phyloP scores from a whole-genome alignment of 345 rosid genomes.

The Bruguiera parviflora region DNA sequence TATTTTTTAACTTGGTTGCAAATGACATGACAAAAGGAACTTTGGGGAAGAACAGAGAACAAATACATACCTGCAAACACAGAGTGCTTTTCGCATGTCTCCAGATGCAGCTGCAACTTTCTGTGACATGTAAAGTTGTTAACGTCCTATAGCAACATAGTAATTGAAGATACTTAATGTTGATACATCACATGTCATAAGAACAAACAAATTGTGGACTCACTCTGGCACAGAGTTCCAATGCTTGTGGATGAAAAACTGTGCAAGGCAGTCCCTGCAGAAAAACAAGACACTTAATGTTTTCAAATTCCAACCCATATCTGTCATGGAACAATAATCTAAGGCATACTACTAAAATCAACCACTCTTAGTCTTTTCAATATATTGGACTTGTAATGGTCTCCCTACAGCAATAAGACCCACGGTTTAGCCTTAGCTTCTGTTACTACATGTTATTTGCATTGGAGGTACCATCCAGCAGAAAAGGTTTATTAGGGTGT shows the following conservation, averaged over 20 bases:
- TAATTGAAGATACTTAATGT: constrained; percentile 1
- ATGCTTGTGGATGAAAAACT: constrained; percentile 70
- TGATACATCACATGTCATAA: background rate
- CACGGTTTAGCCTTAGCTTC: too few relatives aligned
- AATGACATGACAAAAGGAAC: background rate
- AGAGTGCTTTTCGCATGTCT: constrained; percentile 91
- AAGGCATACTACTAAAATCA: background rate
- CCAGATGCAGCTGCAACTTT: constrained; percentile 96
- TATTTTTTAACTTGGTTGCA: background rate
- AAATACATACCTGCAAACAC: constrained; percentile 64
- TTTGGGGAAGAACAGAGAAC: background rate
- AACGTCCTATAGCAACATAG: constrained; percentile 11
- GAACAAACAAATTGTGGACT: constrained; percentile 25
- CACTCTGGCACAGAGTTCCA: constrained; percentile 96
- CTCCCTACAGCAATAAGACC: too few relatives aligned
- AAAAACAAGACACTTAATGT: constrained; percentile 13
- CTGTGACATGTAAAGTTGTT: constrained; percentile 35
- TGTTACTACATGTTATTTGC: too few relatives aligned
- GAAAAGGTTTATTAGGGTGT: too few relatives aligned
- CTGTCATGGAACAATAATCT: background rate
- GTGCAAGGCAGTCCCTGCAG: constrained; percentile 56
- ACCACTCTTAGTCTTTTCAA: background rate
- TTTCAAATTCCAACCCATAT: background rate
- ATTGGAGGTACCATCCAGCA: too few relatives aligned
- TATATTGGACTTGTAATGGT: too few relatives aligned